Percentiles rank a stretch among this genome's conserved stretches.
Evolutionary conservation across 305 asterid genomes (phyloP).

Genomic region (Fraxinus sp.): DNA sequence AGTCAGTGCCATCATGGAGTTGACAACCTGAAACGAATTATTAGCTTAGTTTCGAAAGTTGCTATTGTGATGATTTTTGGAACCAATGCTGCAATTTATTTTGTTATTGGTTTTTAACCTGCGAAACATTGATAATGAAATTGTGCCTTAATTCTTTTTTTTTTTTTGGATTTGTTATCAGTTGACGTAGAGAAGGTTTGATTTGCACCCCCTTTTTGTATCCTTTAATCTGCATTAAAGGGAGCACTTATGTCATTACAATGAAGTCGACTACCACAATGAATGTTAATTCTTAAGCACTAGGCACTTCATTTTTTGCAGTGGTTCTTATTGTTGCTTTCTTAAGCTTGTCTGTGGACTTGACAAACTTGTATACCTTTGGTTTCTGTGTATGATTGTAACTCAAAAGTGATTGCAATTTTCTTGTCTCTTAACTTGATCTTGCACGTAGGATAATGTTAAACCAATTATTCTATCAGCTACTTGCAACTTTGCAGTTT

Average conservation of each 20-base stretch:
- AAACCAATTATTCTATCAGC: constrained; percentile 14
- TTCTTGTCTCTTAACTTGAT: background rate
- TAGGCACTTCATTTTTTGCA: background rate
- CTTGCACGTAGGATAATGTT: background rate
- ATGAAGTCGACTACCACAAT: background rate
- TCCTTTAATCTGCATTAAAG: background rate
- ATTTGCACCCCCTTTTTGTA: background rate
- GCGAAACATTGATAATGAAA: background rate
- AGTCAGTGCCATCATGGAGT: constrained; percentile 82
- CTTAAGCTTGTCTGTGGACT: background rate
- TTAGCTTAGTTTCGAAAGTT: background rate
- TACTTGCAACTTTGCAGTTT: constrained; percentile 52
- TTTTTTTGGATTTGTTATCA: background rate
- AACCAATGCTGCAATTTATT: background rate
- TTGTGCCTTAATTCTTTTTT: background rate
- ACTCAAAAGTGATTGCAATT: background rate
- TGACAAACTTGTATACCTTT: background rate
- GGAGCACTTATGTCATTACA: background rate
- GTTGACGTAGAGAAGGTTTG: background rate
- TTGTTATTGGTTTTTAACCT: background rate
- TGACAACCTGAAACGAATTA: constrained; percentile 40
- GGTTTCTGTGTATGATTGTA: background rate
- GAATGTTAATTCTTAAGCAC: background rate
- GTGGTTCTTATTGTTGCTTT: background rate
- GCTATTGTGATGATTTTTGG: background rate